Percentiles rank a stretch among this genome's conserved stretches.
phyloP scores from a whole-genome alignment of 2,329 filamentous ascomycete genomes.

The Clathrospora elynae region DNA sequence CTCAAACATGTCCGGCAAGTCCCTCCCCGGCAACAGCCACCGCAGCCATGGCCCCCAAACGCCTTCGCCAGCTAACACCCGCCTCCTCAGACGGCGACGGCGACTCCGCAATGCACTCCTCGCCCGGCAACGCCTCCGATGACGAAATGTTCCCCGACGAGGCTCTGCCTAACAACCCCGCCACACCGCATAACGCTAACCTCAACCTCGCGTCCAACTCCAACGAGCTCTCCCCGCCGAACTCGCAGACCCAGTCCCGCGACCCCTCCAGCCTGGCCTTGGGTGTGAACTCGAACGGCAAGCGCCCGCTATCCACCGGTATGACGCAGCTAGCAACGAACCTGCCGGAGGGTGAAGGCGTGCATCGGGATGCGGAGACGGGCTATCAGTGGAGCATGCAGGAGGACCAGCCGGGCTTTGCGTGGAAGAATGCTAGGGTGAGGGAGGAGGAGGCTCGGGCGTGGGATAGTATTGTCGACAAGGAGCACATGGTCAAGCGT shows the following conservation, averaged over 20 bases:
- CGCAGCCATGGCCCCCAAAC: conserved; percentile 21
- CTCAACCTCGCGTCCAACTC: conserved; percentile 33
- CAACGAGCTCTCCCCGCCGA: conserved; percentile 61
- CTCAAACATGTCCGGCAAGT: conserved; percentile 21
- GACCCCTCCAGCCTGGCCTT: conserved; percentile 28
- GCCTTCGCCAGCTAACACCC: conserved; percentile 19
- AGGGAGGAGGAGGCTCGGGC: conserved; percentile 45
- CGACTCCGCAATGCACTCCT: conserved; percentile 62
- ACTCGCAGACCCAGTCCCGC: conserved; percentile 52
- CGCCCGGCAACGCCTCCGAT: conserved; percentile 44
- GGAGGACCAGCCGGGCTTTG: conserved; percentile 47
- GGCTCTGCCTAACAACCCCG: conserved; percentile 42
- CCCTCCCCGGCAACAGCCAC: background rate
- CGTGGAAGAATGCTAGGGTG: conserved; percentile 47
- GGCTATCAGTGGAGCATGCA: conserved; percentile 46
- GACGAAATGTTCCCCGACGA: conserved; percentile 54
- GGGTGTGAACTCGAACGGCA: conserved; percentile 47
- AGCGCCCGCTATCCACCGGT: conserved; percentile 33
- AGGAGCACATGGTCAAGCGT: conserved; percentile 43
- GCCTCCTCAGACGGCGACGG: conserved; percentile 57
- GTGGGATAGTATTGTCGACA: conserved; percentile 44
- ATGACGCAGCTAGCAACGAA: conserved; percentile 21
- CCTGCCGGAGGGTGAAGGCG: conserved; percentile 8
- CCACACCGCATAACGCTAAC: conserved; percentile 48
- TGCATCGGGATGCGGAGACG: conserved; percentile 32